Evolutionary conservation across 805 yeast genomes (phyloP).

Genomic region (Saturnispora sekii): DNA sequence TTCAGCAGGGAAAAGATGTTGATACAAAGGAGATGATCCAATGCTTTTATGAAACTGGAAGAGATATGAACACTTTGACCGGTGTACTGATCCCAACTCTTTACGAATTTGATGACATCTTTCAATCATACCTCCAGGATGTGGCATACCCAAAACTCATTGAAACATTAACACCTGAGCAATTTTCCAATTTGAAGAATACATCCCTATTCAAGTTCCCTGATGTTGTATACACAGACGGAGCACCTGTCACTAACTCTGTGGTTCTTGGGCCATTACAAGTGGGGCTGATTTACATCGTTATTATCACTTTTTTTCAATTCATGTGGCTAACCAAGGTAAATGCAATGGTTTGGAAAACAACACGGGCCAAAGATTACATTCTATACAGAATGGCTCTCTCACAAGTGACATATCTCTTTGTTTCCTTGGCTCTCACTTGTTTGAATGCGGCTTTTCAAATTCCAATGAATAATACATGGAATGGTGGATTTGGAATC

Average conservation of each 20-base stretch:
- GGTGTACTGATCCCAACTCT: slow-evolving; percentile 37
- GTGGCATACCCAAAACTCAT: slow-evolving; percentile 23
- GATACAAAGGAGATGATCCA: slow-evolving; percentile 18
- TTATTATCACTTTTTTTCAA: slow-evolving; percentile 66
- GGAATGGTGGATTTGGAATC: slow-evolving; percentile 60
- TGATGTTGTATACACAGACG: slow-evolving; percentile 9
- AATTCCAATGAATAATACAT: slow-evolving; percentile 44
- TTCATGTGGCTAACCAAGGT: slow-evolving; percentile 48
- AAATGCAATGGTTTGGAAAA: slow-evolving; percentile 41
- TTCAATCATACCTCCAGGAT: slow-evolving; percentile 14
- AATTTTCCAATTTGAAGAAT: slow-evolving; percentile 16
- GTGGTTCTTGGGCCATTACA: slow-evolving; percentile 58
- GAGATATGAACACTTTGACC: slow-evolving; percentile 45
- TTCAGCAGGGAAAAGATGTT: slow-evolving; percentile 27
- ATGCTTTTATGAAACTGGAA: slow-evolving; percentile 47
- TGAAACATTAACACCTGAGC: slow-evolving; percentile 18
- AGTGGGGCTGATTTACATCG: slow-evolving; percentile 63
- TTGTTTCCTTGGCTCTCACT: slow-evolving; percentile 49
- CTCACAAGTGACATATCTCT: slow-evolving; percentile 43
- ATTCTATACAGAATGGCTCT: slow-evolving; percentile 42
- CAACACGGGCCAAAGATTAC: slow-evolving; percentile 34
- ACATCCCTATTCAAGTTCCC: slow-evolving; percentile 18
- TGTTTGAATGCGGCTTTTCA: slow-evolving; percentile 63
- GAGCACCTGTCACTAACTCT: slow-evolving; percentile 28
- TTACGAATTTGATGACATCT: slow-evolving; percentile 27